These are phyloP conservation scores for Daldinia eschscholtzii DNA, from an alignment of 2,329 filamentous ascomycete species.

Conservation along the genomic window DNA sequence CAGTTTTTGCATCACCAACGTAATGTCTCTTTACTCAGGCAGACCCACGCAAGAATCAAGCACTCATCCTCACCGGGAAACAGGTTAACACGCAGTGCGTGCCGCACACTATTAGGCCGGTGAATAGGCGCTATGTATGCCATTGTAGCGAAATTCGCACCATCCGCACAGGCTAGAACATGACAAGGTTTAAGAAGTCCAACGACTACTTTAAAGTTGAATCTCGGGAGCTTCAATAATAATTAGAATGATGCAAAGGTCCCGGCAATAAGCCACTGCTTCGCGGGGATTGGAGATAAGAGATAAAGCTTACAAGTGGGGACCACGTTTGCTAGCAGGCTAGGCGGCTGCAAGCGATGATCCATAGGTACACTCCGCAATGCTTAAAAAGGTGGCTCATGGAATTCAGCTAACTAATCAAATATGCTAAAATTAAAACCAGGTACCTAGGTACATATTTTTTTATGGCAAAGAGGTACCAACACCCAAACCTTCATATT, in stretches of 20 bases:
- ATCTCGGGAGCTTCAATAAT: slow-evolving; percentile 16
- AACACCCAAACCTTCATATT: too few species aligned
- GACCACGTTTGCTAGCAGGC: too few species aligned
- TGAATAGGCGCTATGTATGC: slow-evolving; percentile 96
- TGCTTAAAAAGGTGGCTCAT: too few species aligned
- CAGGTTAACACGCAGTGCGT: slow-evolving; percentile 86
- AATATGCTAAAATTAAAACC: too few species aligned
- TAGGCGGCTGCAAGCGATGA: background rate
- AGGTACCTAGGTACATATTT: too few species aligned
- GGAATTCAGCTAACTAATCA: too few species aligned
- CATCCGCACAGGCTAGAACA: slow-evolving; percentile 27
- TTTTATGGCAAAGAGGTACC: too few species aligned
- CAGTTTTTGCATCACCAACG: slow-evolving; percentile 46
- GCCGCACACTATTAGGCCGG: slow-evolving; percentile 87
- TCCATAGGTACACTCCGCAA: too few species aligned
- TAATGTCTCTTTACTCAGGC: slow-evolving; percentile 18
- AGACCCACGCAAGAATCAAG: slow-evolving; percentile 85
- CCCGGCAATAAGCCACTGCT: slow-evolving; percentile 45
- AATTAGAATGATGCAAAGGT: slow-evolving; percentile 41
- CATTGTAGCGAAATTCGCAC: slow-evolving; percentile 68
- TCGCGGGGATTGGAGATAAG: slow-evolving; percentile 43
- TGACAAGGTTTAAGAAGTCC: background rate
- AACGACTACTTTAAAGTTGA: slow-evolving; percentile 3
- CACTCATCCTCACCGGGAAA: slow-evolving; percentile 81
- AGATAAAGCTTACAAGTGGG: slow-evolving; percentile 27